Evolutionary conservation across 345 rosid genomes (phyloP).

Genomic region (Rhizophora mangle): DNA sequence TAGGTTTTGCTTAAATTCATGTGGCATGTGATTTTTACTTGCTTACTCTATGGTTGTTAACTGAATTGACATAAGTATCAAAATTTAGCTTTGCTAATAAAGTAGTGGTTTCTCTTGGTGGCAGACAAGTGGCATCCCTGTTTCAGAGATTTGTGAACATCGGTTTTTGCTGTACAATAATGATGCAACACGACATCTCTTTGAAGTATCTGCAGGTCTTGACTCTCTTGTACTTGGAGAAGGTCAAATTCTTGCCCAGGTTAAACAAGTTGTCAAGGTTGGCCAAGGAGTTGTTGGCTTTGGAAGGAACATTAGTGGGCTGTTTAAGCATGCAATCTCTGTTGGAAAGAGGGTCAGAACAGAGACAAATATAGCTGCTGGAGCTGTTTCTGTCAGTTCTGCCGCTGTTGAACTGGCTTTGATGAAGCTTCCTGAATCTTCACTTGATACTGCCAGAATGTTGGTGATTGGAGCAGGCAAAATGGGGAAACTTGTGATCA

Average conservation of each 20-base stretch:
- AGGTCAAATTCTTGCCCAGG: slow-evolving; percentile 53
- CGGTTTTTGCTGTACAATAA: slow-evolving; percentile 80
- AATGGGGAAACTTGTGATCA: slow-evolving; percentile 56
- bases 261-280: slow-evolving; percentile 50
- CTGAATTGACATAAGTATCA: background rate
- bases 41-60: background rate
- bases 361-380: slow-evolving; percentile 45
- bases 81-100: background rate
- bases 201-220: slow-evolving; percentile 93
- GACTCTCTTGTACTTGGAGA: slow-evolving; percentile 56
- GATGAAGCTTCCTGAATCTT: slow-evolving; percentile 42
- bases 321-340: slow-evolving; percentile 46
- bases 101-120: slow-evolving; percentile 6
- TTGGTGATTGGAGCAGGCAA: slow-evolving; percentile 51
- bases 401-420: slow-evolving; percentile 50
- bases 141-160: slow-evolving; percentile 57
- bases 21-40: background rate
- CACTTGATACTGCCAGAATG: slow-evolving; percentile 39
- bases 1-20: background rate
- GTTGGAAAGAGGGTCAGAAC: slow-evolving; percentile 52
- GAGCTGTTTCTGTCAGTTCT: slow-evolving; percentile 51
- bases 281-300: slow-evolving; percentile 54
- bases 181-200: slow-evolving; percentile 79
- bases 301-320: slow-evolving; percentile 49
- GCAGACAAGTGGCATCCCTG: slow-evolving; percentile 56